phyloP scores from a whole-genome alignment of 2,329 filamentous ascomycete genomes.

The Fusarium stilboides region DNA sequence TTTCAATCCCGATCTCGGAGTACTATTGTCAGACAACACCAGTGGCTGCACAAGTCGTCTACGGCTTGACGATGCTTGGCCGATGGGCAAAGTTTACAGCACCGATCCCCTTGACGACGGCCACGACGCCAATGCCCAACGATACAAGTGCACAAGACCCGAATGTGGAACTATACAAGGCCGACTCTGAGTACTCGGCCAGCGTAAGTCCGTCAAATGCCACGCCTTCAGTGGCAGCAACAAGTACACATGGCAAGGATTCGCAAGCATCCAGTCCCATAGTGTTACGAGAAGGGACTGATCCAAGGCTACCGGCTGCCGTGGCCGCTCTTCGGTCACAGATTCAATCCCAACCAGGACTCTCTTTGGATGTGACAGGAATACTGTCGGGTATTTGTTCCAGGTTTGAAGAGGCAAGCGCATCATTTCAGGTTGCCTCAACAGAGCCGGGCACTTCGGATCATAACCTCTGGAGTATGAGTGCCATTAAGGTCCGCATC shows the following conservation, averaged over 20 bases:
- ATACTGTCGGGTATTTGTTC: conserved; percentile 60
- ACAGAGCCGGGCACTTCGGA: conserved; percentile 55
- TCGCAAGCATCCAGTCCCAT: conserved; percentile 39
- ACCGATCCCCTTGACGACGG: conserved; percentile 52
- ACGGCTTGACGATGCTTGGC: conserved; percentile 65
- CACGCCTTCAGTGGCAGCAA: conserved; percentile 19
- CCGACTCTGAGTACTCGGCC: conserved; percentile 44
- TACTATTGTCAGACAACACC: conserved; percentile 65
- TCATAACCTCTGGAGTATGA: conserved; percentile 65
- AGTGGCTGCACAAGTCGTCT: conserved; percentile 63
- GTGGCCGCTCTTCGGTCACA: conserved; percentile 60
- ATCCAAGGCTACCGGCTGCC: conserved; percentile 58
- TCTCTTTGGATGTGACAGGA: conserved; percentile 61
- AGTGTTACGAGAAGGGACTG: conserved; percentile 50
- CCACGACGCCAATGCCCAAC: conserved; percentile 46
- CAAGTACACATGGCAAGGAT: conserved; percentile 23
- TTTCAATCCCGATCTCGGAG: conserved; percentile 58
- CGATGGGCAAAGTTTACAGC: conserved; percentile 66
- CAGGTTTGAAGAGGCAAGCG: conserved; percentile 62
- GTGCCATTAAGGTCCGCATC: conserved; percentile 63
- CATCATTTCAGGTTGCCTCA: conserved; percentile 53
- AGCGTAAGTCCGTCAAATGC: conserved; percentile 26
- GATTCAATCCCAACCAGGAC: conserved; percentile 61
- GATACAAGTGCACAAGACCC: conserved; percentile 45
- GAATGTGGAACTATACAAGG: conserved; percentile 35